A percentile compares a stretch with the other conserved stretches of the same genome.
phyloP scores from a whole-genome alignment of 352 stramenopile species.

The Globisporangium splendens region DNA sequence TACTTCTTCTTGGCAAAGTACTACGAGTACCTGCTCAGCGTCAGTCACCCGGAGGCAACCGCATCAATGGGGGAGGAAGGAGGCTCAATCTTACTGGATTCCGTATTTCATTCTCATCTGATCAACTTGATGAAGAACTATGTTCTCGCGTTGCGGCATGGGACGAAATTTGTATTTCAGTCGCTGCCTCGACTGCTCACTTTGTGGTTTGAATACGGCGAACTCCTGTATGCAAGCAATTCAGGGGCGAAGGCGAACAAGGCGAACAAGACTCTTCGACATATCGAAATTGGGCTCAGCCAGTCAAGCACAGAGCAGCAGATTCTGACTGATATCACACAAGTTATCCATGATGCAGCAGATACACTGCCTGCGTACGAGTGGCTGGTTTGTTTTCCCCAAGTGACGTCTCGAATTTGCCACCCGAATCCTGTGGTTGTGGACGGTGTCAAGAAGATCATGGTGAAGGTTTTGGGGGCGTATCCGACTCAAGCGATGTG shows the following conservation, averaged over 20 bases:
- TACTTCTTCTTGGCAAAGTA: conserved; percentile 91
- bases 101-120: conserved; percentile 63
- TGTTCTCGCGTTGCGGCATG: conserved; percentile 72
- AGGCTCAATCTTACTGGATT: conserved; percentile 40
- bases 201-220: conserved; percentile 96
- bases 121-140: conserved; percentile 95
- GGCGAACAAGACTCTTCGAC: conserved; percentile 57
- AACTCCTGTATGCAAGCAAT: conserved; percentile 49
- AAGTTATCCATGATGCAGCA: conserved; percentile 55
- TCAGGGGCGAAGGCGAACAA: conserved; percentile 29
- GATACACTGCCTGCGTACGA: conserved; percentile 80
- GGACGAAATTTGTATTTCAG: conserved; percentile 97
- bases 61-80: conserved; percentile 39
- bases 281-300: conserved; percentile 52
- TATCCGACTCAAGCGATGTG: conserved; percentile 98
- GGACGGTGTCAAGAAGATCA: conserved; percentile 90
- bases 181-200: conserved; percentile 96
- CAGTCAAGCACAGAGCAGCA: conserved; percentile 55
- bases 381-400: conserved; percentile 97
- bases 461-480: conserved; percentile 89
- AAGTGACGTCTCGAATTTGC: conserved; percentile 96
- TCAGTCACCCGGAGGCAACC: conserved; percentile 52
- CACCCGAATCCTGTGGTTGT: conserved; percentile 87
- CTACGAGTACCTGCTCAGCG: conserved; percentile 88
- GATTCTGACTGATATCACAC: conserved; percentile 64